Base-by-base conservation (phyloP, 768 basidiomycete genomes). In the Xerocomellus amylosporus region DNA sequence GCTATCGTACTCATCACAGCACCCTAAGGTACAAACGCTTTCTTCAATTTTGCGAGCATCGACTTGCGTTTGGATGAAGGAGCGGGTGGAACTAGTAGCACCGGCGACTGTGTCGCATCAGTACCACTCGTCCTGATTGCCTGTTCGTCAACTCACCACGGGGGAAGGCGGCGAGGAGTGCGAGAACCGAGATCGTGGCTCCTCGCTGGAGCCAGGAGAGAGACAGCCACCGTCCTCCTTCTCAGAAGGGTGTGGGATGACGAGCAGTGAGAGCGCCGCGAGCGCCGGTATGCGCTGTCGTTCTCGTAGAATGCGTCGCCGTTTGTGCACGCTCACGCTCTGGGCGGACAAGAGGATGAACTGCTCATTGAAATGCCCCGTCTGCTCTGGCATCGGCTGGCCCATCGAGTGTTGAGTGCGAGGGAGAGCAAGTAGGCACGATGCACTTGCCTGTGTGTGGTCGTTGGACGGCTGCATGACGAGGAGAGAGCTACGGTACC, bases 131-230 rank as follows among this genome's bases (percentile, higher is more conserved):
- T n/a, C n/a, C n/a, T n/a, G n/a, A n/a, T n/a, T n/a, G n/a, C n/a
- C n/a, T n/a, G n/a, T n/a, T n/a, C n/a, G n/a, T 9, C 20, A 4
- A 55, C 64, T 64, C 54, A 65, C 64, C 31, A 47, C 37, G 12
- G 64, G 56, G 4, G 58, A 58, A 9, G 58, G 7, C 1, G 64
- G 33, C 26, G 22, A 37, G 3, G 64, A 65, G 39, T 54, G 46
- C 37, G 64, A 65, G 31, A 65, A 65, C 8, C 64, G 61, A 28
- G 64, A 65, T 8, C 54, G 56, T 33, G 64, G 64, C 22, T 64
- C 58, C 24, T 61, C 60, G 14, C 44, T 54, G 1, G 58, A 66
- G 4, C 42, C 53, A 13, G 28, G 4, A 2, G 57, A 49, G 33
- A 20, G 14, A 34, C 20, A 33, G 15, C 19, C 22, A 6, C 8